Conservation (phyloP, 306 rosid species). For the Ochetophila trinervis region DNA sequence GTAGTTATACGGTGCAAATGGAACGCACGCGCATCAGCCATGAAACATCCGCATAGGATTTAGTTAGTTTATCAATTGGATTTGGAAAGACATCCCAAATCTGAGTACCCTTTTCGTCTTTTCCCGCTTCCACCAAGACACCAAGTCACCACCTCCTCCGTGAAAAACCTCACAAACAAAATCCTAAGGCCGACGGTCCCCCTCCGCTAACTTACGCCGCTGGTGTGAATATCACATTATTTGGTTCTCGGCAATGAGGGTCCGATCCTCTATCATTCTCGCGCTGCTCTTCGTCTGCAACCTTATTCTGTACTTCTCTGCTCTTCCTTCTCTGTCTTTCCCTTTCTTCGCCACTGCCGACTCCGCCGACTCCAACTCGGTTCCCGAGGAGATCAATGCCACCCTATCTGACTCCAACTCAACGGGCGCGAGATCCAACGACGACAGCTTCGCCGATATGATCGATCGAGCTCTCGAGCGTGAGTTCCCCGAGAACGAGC, state of each 20-base stretch:
- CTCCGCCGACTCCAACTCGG: slow-evolving; percentile 29
- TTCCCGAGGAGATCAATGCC: slow-evolving; percentile 43
- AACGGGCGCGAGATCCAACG: slow-evolving; percentile 58
- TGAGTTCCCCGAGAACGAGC: slow-evolving; percentile 87
- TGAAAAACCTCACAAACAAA: slow-evolving; percentile 19
- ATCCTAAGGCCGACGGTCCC: slow-evolving; percentile 32
- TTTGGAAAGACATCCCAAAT: no score
- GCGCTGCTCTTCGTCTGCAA: slow-evolving; percentile 29
- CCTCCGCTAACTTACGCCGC: slow-evolving; percentile 23
- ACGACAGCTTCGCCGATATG: slow-evolving; percentile 76
- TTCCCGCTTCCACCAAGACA: no score
- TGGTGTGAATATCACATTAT: slow-evolving; percentile 20
- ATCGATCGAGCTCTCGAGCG: slow-evolving; percentile 89
- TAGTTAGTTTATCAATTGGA: no score
- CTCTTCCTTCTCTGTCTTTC: slow-evolving; percentile 33
- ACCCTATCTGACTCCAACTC: slow-evolving; percentile 44
- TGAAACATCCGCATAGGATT: no score
- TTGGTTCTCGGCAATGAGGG: slow-evolving; percentile 55
- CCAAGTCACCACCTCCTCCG: no score
- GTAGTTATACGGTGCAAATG: no score
- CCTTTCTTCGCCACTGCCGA: slow-evolving; percentile 32
- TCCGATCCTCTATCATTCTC: slow-evolving; percentile 38
- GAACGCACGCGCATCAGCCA: no score
- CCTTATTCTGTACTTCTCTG: slow-evolving; percentile 35
- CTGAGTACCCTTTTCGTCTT: no score